These are phyloP conservation scores for Trichoderma aggressivum DNA, from an alignment of 2,329 filamentous ascomycete genomes.

Conservation along the genomic window DNA sequence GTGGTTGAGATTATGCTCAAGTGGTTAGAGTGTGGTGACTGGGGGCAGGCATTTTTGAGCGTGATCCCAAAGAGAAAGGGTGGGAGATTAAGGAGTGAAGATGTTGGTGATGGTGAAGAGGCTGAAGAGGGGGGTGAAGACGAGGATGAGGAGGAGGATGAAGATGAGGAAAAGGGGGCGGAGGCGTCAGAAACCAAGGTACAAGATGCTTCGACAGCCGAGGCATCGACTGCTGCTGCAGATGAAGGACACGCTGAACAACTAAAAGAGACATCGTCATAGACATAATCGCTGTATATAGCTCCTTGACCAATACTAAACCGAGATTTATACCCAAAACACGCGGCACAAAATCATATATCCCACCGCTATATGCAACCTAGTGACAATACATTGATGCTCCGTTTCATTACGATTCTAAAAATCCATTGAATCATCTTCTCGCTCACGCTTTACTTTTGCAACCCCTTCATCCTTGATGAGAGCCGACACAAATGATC, in stretches of 20 bases:
- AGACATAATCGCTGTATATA: neutral
- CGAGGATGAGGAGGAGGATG: neutral
- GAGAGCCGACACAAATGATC: constrained; percentile 71
- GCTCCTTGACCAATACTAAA: neutral
- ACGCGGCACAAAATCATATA: neutral
- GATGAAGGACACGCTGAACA: constrained; percentile 13
- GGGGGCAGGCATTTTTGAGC: constrained; percentile 82
- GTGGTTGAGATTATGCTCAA: constrained; percentile 94
- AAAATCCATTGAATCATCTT: constrained; percentile 53
- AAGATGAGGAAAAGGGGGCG: constrained; percentile 3
- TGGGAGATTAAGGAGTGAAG: constrained; percentile 57
- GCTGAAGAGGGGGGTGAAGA: constrained; percentile 27
- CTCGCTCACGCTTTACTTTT: constrained; percentile 54
- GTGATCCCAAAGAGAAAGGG: constrained; percentile 92
- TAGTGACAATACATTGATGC: neutral
- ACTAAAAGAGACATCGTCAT: neutral
- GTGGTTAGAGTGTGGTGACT: constrained; percentile 87
- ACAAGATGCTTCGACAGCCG: neutral
- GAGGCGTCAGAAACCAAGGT: neutral
- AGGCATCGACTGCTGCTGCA: neutral
- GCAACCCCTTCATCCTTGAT: constrained; percentile 69
- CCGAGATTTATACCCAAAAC: neutral
- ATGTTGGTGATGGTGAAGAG: constrained; percentile 26
- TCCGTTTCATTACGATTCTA: constrained; percentile 25
- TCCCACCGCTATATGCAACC: neutral